Base-by-base conservation (phyloP, 2,329 filamentous ascomycete genomes). In the Colletotrichum aenigma region DNA sequence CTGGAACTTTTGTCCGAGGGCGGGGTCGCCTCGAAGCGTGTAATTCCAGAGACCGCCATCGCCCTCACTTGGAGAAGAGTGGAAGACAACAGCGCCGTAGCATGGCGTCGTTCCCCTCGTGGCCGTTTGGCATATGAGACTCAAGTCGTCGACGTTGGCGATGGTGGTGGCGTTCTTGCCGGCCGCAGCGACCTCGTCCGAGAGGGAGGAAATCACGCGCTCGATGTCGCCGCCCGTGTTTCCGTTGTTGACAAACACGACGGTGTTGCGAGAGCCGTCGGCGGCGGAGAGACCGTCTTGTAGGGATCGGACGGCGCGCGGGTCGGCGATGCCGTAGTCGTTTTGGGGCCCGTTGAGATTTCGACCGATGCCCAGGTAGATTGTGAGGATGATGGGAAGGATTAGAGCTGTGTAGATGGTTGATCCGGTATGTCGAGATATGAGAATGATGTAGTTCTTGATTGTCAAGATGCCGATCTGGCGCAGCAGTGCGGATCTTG, bases 341-440 rank as follows among this genome's bases (percentile, higher is more conserved):
- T 94, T 93, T 3, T 94, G 93, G 1, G 95, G 93, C 5, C 96
- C 90, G 80, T 98, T 96, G 78, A 98, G 91, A 82, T 96, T 96
- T 78, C 94, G 93, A 12, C 95, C 93, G 82, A 94, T 96, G 66
- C 87, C 90, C 71, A 94, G 87, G 78, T 93, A 92, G 21, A 89
- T 84, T 52, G 90, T 88, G 62, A 94, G 84, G 36, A 90, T 80
- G 26, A 93, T 83, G 2, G 92, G 92, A 1, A 93, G 85, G 18
- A 93, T 32, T 55, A 94, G 88, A 4, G 91, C 89, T 78, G 91
- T 90, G 76, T 91, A 84, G 61, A 88, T 76, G 2, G 91, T 91
- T 26, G 89, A 85, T 6, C 87, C 72, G 18, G 84, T 79, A 81
- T 92, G 91, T 4, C 92, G 89, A 6, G 66, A 48, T 36, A 93